Conservation (phyloP, 1,139 yeast genomes). For the Geotrichum siamense region DNA sequence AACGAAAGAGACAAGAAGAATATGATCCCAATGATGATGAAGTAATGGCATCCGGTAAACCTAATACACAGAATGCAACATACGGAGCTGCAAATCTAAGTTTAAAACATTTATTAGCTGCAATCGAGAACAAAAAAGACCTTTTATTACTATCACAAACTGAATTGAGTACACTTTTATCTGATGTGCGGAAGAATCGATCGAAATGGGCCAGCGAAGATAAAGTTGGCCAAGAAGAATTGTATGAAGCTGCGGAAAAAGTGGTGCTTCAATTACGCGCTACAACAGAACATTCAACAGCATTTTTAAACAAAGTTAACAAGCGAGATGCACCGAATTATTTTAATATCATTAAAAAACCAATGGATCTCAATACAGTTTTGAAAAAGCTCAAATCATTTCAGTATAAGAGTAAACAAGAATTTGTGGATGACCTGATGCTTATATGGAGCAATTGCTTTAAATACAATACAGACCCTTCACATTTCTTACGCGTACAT, state of each 20-base stretch:
- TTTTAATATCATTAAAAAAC: slow-evolving; percentile 78
- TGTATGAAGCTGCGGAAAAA: slow-evolving; percentile 94
- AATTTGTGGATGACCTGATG: slow-evolving; percentile 89
- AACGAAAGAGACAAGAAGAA: slow-evolving; percentile 71
- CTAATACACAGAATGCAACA: slow-evolving; percentile 36
- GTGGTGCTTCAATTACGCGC: slow-evolving; percentile 86
- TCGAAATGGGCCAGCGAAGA: slow-evolving; percentile 98
- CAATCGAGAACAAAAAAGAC: slow-evolving; percentile 74
- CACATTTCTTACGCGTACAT: slow-evolving; percentile 82
- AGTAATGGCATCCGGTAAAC: slow-evolving; percentile 24
- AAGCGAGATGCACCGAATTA: slow-evolving; percentile 97
- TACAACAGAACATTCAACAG: slow-evolving; percentile 93
- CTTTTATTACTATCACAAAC: slow-evolving; percentile 68
- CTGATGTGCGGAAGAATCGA: slow-evolving; percentile 89
- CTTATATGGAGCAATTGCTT: slow-evolving; percentile 93
- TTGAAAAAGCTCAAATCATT: slow-evolving; percentile 78
- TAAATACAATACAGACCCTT: slow-evolving; percentile 90
- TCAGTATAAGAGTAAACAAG: slow-evolving; percentile 75
- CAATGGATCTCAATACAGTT: slow-evolving; percentile 96
- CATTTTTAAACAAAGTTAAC: slow-evolving; percentile 88
- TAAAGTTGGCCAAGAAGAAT: slow-evolving; percentile 91
- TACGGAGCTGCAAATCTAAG: slow-evolving; percentile 81
- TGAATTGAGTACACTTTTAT: slow-evolving; percentile 74
- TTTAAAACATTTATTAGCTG: slow-evolving; percentile 67
- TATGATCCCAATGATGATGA: slow-evolving; percentile 64